phyloP scores from a whole-genome alignment of 2,329 filamentous ascomycete genomes.

The Cladosporium sp. region DNA sequence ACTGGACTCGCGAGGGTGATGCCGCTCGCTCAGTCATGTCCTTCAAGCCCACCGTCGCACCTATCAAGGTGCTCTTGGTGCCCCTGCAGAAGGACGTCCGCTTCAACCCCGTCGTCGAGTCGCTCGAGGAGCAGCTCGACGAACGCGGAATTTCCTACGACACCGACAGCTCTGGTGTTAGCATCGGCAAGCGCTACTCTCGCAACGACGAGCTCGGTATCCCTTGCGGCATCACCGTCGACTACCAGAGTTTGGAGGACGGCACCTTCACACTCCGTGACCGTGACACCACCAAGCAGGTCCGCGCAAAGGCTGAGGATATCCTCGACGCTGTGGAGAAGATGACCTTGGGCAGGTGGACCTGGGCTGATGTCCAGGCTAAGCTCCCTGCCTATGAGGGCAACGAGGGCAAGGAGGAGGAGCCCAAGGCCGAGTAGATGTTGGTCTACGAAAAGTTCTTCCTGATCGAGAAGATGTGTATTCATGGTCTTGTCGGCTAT shows the following conservation, averaged over 20 bases:
- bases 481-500: neutral
- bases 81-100: constrained; percentile 77
- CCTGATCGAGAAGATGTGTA: neutral
- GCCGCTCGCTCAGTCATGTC: constrained; percentile 80
- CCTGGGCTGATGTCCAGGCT: constrained; percentile 66
- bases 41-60: constrained; percentile 75
- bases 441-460: neutral
- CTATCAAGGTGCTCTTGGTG: constrained; percentile 89
- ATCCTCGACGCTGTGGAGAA: constrained; percentile 70
- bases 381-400: constrained; percentile 81
- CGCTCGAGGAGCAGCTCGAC: constrained; percentile 72
- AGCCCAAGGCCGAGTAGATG: constrained; percentile 33
- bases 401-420: constrained; percentile 68
- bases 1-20: constrained; percentile 83
- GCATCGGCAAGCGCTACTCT: constrained; percentile 90
- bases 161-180: constrained; percentile 84
- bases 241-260: constrained; percentile 92
- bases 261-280: constrained; percentile 82
- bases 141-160: constrained; percentile 74
- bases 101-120: constrained; percentile 72
- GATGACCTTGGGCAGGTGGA: constrained; percentile 59
- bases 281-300: constrained; percentile 85
- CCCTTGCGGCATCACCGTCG: constrained; percentile 86
- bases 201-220: constrained; percentile 96
- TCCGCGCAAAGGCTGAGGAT: constrained; percentile 75